These are phyloP conservation scores for Puccinia horiana DNA, from an alignment of 1,284 basidiomycete genomes.

Conservation along the genomic window DNA sequence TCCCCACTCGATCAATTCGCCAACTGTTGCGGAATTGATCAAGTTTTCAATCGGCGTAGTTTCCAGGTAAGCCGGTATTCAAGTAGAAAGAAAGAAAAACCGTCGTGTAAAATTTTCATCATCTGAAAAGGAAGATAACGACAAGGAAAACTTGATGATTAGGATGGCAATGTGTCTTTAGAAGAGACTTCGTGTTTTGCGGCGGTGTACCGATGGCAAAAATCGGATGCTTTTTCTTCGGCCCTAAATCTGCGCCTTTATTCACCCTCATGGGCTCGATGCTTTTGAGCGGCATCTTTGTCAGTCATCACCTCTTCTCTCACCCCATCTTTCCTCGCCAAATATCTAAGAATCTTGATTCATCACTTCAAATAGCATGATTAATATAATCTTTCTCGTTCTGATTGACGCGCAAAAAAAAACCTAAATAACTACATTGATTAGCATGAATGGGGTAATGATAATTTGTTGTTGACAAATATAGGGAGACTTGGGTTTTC, in stretches of 20 bases:
- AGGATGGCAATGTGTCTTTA: conserved; percentile 41
- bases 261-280: conserved; percentile 20
- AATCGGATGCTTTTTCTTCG: conserved; percentile 12
- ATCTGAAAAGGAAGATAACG: neutral
- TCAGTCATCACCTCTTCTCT: neutral
- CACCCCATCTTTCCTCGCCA: neutral
- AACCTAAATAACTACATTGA: too few relatives aligned
- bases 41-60: conserved; percentile 14
- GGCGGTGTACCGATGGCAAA: conserved; percentile 18
- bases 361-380: neutral
- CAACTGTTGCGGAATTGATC: conserved; percentile 13
- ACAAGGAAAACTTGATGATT: neutral
- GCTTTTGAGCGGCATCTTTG: conserved; percentile 35
- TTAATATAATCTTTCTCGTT: neutral
- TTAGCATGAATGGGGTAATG: conserved; percentile 35
- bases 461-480: neutral
- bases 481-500: neutral
- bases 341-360: neutral
- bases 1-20: neutral
- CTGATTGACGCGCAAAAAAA: neutral
- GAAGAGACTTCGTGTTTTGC: conserved; percentile 27
- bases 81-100: neutral
- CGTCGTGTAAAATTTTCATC: neutral
- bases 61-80: neutral
- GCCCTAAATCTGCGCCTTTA: neutral